Percentiles rank a stretch among this genome's conserved stretches.
Evolutionary conservation across 78 protist species (phyloP).

Genomic region (Dictyostelium purpureum): DNA sequence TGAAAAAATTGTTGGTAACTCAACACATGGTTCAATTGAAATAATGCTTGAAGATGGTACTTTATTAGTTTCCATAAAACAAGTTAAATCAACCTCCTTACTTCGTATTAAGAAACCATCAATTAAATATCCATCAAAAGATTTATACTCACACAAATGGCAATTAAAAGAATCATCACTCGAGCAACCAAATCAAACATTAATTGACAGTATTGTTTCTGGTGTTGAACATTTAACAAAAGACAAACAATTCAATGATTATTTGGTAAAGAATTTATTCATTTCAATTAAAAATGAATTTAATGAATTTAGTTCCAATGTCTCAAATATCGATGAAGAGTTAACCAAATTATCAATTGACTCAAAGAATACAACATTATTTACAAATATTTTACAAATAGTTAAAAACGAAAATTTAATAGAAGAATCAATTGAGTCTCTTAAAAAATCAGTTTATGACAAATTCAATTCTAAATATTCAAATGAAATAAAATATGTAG

Average conservation of each 20-base stretch:
- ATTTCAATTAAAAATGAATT: not conserved
- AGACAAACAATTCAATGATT: not conserved
- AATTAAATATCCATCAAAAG: conserved; percentile 41
- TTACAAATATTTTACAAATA: not conserved
- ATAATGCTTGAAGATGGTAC: conserved; percentile 31
- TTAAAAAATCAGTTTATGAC: not conserved
- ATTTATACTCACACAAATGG: conserved; percentile 25
- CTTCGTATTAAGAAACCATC: conserved; percentile 28
- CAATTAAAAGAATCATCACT: conserved; percentile 34
- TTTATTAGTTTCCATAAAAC: not conserved
- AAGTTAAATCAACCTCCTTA: conserved; percentile 36
- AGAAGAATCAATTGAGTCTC: not conserved
- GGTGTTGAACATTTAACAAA: not conserved
- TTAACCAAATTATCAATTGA: not conserved
- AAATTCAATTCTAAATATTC: not conserved
- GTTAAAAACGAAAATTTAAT: not conserved
- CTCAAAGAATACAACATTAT: not conserved
- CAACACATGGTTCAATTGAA: conserved; percentile 10
- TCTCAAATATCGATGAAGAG: not conserved
- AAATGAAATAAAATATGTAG: not conserved
- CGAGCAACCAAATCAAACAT: not conserved
- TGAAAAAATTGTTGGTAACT: conserved; percentile 29
- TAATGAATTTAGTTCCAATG: not conserved
- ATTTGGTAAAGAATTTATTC: not conserved
- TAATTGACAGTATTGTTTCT: not conserved